A percentile compares a stretch with the other conserved stretches of the same genome.
Evolutionary conservation across 352 stramenopile species (phyloP).

Genomic region (Phytophthora citrophthora): DNA sequence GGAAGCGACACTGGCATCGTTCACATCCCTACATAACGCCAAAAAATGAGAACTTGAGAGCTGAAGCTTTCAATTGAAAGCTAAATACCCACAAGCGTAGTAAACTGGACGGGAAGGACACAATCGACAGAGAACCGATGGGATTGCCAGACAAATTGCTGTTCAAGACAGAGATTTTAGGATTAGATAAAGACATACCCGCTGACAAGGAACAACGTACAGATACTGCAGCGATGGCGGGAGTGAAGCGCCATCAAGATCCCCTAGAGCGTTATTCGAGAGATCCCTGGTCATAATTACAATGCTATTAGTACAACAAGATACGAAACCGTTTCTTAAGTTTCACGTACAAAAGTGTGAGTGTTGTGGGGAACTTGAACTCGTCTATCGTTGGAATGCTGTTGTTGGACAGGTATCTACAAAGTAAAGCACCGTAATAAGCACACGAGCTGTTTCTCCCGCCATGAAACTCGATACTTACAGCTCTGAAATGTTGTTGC

Average conservation of each 20-base stretch:
- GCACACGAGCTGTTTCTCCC: background rate
- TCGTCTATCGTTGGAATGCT: constrained; percentile 30
- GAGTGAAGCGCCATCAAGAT: constrained; percentile 14
- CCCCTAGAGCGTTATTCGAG: constrained; percentile 27
- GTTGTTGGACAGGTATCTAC: constrained; percentile 41
- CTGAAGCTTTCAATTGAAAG: background rate
- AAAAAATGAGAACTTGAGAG: background rate
- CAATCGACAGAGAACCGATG: constrained; percentile 33
- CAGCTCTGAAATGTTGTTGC: constrained; percentile 29
- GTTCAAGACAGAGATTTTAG: background rate
- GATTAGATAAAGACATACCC: too few species aligned
- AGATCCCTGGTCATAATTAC: constrained; percentile 21
- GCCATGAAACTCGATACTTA: constrained; percentile 2
- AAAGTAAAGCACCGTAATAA: background rate
- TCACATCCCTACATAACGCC: constrained; percentile 17
- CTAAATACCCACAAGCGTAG: constrained; percentile 36
- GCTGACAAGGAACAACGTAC: constrained; percentile 10
- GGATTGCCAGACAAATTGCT: constrained; percentile 53
- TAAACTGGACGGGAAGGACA: constrained; percentile 35
- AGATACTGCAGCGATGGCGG: constrained; percentile 31
- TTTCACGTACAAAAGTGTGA: constrained; percentile 34
- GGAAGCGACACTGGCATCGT: constrained; percentile 31
- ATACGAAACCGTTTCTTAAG: background rate
- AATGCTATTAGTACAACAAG: background rate
- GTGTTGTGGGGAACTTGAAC: constrained; percentile 29